Evolutionary conservation across 1,284 basidiomycete genomes (phyloP).

Genomic region (Veloboletus limbatus): DNA sequence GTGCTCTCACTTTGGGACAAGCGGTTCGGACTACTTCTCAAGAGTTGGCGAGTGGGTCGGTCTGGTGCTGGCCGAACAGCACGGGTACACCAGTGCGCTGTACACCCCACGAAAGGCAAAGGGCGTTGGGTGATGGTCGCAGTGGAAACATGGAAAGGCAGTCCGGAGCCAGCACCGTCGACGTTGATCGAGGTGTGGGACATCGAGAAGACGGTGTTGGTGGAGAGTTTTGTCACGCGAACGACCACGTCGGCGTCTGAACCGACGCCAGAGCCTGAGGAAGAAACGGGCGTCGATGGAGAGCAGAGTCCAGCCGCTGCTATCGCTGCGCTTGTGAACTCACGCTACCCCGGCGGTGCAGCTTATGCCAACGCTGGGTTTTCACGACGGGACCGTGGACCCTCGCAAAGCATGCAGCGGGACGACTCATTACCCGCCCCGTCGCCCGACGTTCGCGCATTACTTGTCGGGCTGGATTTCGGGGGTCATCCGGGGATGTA

Average conservation of each 20-base stretch:
- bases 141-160: constrained; percentile 52
- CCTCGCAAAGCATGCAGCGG: constrained; percentile 30
- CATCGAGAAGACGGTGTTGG: constrained; percentile 62
- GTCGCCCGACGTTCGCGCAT: constrained; percentile 58
- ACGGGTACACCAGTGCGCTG: constrained; percentile 65
- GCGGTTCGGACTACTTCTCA: constrained; percentile 86
- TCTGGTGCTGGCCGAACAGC: constrained; percentile 51
- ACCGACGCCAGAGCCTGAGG: constrained; percentile 49
- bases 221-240: constrained; percentile 67
- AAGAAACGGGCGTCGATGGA: constrained; percentile 49
- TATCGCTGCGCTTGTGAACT: constrained; percentile 54
- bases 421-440: constrained; percentile 43
- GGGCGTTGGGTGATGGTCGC: constrained; percentile 90
- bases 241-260: constrained; percentile 40
- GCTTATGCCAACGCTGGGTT: constrained; percentile 26
- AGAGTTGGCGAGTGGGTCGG: constrained; percentile 78
- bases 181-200: constrained; percentile 79
- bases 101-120: constrained; percentile 85
- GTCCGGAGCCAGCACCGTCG: constrained; percentile 39
- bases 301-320: constrained; percentile 65
- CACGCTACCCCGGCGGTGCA: constrained; percentile 39
- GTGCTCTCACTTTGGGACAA: constrained; percentile 90
- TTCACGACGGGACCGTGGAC: constrained; percentile 24
- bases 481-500: constrained; percentile 59
- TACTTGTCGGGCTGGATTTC: constrained; percentile 70